Evolutionary conservation across 768 basidiomycete genomes (phyloP).

Genomic region (Tulasnella sp.): DNA sequence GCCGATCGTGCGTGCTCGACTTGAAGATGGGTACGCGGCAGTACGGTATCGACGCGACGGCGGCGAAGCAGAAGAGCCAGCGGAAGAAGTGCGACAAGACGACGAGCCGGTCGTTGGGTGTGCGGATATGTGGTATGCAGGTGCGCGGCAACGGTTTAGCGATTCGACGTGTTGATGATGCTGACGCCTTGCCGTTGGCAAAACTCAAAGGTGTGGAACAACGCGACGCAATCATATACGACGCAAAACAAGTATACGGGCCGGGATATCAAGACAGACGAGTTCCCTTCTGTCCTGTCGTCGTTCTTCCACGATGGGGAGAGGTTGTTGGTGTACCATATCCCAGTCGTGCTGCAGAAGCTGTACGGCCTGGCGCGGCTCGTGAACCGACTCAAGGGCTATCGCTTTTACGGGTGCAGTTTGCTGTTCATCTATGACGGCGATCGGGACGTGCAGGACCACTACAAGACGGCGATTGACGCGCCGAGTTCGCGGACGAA

Average conservation of each 20-base stretch:
- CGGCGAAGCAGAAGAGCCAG: constrained; percentile 93
- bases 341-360: constrained; percentile 81
- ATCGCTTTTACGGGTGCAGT: constrained; percentile 95
- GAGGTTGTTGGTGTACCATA: constrained; percentile 75
- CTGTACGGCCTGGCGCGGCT: constrained; percentile 89
- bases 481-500: constrained; percentile 35
- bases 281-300: constrained; percentile 69
- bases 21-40: constrained; percentile 99
- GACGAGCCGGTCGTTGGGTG: constrained; percentile 80
- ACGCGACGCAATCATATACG: constrained; percentile 64
- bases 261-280: constrained; percentile 72
- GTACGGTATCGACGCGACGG: constrained; percentile 90
- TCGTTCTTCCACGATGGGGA: constrained; percentile 81
- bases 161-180: not conserved
- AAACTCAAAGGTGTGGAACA: constrained; percentile 75
- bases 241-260: constrained; percentile 97
- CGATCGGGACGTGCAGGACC: constrained; percentile 75
- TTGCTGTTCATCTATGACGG: constrained; percentile 97
- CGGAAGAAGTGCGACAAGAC: constrained; percentile 96
- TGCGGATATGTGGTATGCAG: constrained; percentile 98
- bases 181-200: not conserved
- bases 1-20: constrained; percentile 89
- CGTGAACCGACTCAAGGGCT: constrained; percentile 80
- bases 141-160: constrained; percentile 36
- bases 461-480: constrained; percentile 34